Conservation (phyloP, 2,329 filamentous ascomycete species). For the Trichoderma sp. region DNA sequence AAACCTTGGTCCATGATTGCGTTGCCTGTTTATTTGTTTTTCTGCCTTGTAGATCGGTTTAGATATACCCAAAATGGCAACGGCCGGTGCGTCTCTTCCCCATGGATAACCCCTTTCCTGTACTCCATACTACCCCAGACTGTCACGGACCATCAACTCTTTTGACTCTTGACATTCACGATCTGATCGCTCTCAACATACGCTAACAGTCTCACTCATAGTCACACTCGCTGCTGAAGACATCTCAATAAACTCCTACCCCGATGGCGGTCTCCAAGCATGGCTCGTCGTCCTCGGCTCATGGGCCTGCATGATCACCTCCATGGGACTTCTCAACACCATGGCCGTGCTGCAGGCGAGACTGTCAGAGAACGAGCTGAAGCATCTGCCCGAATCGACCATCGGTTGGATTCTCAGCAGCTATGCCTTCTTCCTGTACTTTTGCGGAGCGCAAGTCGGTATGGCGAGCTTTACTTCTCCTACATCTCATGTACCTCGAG, state of each 20-base stretch:
- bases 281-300: constrained; percentile 74
- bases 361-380: constrained; percentile 64
- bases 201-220: neutral
- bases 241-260: constrained; percentile 49
- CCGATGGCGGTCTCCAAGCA: constrained; percentile 67
- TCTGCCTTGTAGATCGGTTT: neutral
- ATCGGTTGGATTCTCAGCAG: constrained; percentile 75
- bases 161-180: neutral
- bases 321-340: constrained; percentile 68
- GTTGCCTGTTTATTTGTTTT: neutral
- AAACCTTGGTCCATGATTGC: constrained; percentile 5
- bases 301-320: constrained; percentile 65
- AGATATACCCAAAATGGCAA: constrained; percentile 20
- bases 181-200: neutral
- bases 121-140: neutral
- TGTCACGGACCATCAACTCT: neutral
- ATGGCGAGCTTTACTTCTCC: constrained; percentile 1
- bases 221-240: neutral
- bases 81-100: constrained; percentile 4
- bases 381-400: constrained; percentile 57
- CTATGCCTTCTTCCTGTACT: constrained; percentile 71
- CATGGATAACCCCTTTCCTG: neutral
- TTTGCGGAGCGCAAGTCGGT: constrained; percentile 69
- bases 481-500: neutral
- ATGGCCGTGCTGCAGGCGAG: constrained; percentile 69